phyloP scores from a whole-genome alignment of 805 yeast species.

The Kazachstania martiniae region DNA sequence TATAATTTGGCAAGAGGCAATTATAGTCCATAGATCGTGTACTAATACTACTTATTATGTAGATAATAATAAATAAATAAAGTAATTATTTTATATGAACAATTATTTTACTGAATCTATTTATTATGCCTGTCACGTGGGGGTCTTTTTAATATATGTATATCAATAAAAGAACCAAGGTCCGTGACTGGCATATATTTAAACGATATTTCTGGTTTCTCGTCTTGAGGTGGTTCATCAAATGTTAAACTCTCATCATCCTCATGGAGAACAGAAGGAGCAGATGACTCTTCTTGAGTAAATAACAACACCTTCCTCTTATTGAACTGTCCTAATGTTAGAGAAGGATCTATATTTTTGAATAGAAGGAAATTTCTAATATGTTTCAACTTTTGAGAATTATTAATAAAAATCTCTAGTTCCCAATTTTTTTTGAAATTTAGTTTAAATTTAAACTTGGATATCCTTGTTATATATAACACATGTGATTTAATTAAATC shows the following conservation, averaged over 20 bases:
- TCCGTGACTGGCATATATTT: slow-evolving; percentile 16
- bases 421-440: slow-evolving; percentile 23
- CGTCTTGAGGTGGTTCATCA: slow-evolving; percentile 3
- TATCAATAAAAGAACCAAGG: slow-evolving; percentile 20
- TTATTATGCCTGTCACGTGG: background rate
- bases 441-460: slow-evolving; percentile 18
- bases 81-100: too few species aligned
- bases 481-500: slow-evolving; percentile 9
- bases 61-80: too few species aligned
- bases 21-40: too few species aligned
- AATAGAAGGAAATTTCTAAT: slow-evolving; percentile 18
- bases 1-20: too few species aligned
- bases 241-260: slow-evolving; percentile 6
- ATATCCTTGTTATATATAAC: slow-evolving; percentile 16
- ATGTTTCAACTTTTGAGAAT: slow-evolving; percentile 14
- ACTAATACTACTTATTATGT: too few species aligned
- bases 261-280: slow-evolving; percentile 7
- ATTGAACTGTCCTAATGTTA: slow-evolving; percentile 2
- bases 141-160: slow-evolving; percentile 25
- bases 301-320: slow-evolving; percentile 5
- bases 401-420: slow-evolving; percentile 21
- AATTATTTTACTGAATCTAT: too few species aligned
- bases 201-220: slow-evolving; percentile 17
- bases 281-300: slow-evolving; percentile 1
- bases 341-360: slow-evolving; percentile 3